Conservation (phyloP, 2,329 filamentous ascomycete species). For the Pseudonectria buxi region DNA sequence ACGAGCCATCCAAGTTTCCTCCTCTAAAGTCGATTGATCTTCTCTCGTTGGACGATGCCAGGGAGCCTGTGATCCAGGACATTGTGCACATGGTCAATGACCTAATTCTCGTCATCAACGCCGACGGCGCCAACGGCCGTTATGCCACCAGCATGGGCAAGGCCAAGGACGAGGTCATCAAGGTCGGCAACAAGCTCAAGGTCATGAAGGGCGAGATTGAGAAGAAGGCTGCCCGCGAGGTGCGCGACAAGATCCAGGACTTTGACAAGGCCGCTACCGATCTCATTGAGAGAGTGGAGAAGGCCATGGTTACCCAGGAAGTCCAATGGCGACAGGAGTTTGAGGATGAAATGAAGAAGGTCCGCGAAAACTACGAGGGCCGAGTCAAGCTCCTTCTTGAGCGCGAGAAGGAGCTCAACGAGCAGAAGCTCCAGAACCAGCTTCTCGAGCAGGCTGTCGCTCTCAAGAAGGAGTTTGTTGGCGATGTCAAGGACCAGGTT, state of each 20-base stretch:
- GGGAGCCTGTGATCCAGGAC: constrained; percentile 85
- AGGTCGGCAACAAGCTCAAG: constrained; percentile 72
- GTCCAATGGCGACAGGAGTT: constrained; percentile 81
- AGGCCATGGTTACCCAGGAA: constrained; percentile 74
- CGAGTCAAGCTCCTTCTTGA: constrained; percentile 74
- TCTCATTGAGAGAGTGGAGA: constrained; percentile 81
- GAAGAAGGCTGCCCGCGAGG: constrained; percentile 66
- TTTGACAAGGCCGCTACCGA: constrained; percentile 85
- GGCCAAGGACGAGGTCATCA: constrained; percentile 75
- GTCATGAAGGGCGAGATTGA: constrained; percentile 63
- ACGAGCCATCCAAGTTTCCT: constrained; percentile 58
- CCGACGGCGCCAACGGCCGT: constrained; percentile 69
- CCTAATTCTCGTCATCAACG: constrained; percentile 88
- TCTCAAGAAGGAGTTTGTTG: constrained; percentile 77
- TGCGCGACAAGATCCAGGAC: constrained; percentile 63
- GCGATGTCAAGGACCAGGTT: constrained; percentile 71
- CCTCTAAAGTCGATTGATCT: constrained; percentile 69
- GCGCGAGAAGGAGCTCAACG: constrained; percentile 70
- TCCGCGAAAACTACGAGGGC: constrained; percentile 71
- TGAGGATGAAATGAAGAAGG: constrained; percentile 72
- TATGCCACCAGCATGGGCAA: constrained; percentile 74
- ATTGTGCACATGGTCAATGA: constrained; percentile 94
- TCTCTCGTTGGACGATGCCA: constrained; percentile 65
- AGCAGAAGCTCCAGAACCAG: constrained; percentile 76
- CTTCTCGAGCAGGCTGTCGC: constrained; percentile 86